These are phyloP conservation scores for Suillus ampliporus DNA, from an alignment of 768 basidiomycete species.

Conservation along the genomic window DNA sequence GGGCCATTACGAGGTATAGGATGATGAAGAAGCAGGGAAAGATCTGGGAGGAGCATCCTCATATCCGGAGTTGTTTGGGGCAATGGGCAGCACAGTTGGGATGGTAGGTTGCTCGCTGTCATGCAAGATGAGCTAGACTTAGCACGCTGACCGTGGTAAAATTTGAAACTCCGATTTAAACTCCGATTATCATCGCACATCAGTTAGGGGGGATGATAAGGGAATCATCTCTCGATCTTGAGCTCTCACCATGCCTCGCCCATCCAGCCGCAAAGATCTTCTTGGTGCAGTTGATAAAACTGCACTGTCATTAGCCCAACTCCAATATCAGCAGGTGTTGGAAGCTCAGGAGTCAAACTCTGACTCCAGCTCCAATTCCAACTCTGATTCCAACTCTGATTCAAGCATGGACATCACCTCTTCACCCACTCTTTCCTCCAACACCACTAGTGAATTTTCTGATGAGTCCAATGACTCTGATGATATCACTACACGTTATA, in stretches of 20 bases:
- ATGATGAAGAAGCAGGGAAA: no score
- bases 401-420: not conserved
- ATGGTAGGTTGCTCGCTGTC: no score
- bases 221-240: not conserved
- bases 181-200: no score
- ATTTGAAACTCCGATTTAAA: no score
- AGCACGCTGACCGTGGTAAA: no score
- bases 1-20: no score
- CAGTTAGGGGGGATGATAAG: no score
- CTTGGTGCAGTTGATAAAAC: not conserved
- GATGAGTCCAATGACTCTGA: slow-evolving; percentile 5
- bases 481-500: not conserved
- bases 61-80: no score
- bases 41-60: no score
- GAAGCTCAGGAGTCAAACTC: not conserved
- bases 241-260: not conserved
- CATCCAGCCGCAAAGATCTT: not conserved
- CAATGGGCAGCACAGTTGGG: no score
- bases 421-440: not conserved
- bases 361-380: not conserved
- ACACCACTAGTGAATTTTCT: not conserved
- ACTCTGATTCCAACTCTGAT: not conserved
- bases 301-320: not conserved
- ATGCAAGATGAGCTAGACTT: no score
- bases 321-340: not conserved